Percentiles rank a stretch among this genome's conserved stretches.
Evolutionary conservation across 768 basidiomycete species (phyloP).

Genomic region (Lenzites betulinus): DNA sequence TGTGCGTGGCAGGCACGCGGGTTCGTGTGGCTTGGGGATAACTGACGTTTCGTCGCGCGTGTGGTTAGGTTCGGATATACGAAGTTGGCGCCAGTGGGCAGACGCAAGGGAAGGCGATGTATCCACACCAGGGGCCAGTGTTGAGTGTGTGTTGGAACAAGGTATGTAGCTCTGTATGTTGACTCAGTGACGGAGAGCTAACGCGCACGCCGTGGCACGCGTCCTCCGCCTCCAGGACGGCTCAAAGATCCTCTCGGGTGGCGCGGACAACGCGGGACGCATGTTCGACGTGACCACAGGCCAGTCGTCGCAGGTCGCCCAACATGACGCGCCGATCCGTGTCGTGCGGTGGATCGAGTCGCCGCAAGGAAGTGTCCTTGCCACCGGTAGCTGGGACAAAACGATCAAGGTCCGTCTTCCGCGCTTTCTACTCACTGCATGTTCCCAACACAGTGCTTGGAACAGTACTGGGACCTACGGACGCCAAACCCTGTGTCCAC

Average conservation of each 20-base stretch:
- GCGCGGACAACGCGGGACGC: slow-evolving; percentile 93
- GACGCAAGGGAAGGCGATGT: slow-evolving; percentile 88
- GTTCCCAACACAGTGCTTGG: background rate
- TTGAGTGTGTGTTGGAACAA: slow-evolving; percentile 90
- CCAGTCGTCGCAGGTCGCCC: slow-evolving; percentile 79
- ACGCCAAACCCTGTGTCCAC: slow-evolving; percentile 73
- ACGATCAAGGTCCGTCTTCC: slow-evolving; percentile 76
- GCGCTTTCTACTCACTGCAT: background rate
- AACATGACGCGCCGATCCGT: slow-evolving; percentile 88
- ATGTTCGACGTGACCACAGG: slow-evolving; percentile 91
- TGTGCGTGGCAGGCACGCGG: slow-evolving; percentile 44
- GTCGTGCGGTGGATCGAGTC: slow-evolving; percentile 81
- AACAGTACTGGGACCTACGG: slow-evolving; percentile 92
- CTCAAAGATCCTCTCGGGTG: slow-evolving; percentile 87
- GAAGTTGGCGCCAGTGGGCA: slow-evolving; percentile 81
- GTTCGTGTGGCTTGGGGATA: background rate
- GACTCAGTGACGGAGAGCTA: background rate
- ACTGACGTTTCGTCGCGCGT: background rate
- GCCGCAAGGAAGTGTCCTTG: slow-evolving; percentile 72
- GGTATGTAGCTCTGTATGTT: slow-evolving; percentile 45
- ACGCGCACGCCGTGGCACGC: background rate
- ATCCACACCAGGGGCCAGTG: slow-evolving; percentile 87
- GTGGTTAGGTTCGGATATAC: slow-evolving; percentile 81
- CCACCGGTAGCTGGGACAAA: slow-evolving; percentile 98
- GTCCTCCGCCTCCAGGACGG: slow-evolving; percentile 61